Evolutionary conservation across 179 eudicot species (phyloP).

Genomic region (Nepenthes alata): DNA sequence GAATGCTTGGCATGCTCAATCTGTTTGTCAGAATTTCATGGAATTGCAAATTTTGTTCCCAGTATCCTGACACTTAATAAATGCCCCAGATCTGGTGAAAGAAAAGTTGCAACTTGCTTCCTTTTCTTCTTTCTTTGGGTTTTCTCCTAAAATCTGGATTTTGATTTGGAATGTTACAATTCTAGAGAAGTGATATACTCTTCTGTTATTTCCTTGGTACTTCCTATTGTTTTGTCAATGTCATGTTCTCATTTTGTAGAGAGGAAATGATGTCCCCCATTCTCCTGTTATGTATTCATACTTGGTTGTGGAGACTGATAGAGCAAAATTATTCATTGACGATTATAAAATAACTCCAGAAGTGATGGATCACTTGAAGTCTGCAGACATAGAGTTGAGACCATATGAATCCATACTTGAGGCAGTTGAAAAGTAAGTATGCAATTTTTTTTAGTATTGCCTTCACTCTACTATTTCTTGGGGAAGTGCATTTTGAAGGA

Average conservation of each 20-base stretch:
- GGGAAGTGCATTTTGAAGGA: no score
- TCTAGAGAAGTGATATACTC: background rate
- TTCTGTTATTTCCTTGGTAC: slow-evolving; percentile 1
- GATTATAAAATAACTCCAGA: slow-evolving; percentile 53
- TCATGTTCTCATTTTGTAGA: slow-evolving; percentile 25
- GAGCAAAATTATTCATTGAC: slow-evolving; percentile 66
- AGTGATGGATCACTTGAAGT: slow-evolving; percentile 60
- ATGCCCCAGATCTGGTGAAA: no score
- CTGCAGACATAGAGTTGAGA: slow-evolving; percentile 62
- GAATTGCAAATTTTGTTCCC: no score
- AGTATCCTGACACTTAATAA: no score
- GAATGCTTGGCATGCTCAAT: no score
- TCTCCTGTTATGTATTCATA: slow-evolving; percentile 92
- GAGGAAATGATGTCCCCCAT: slow-evolving; percentile 89
- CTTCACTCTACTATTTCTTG: background rate
- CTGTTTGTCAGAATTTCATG: no score
- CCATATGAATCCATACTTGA: slow-evolving; percentile 74
- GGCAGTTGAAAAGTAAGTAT: slow-evolving; percentile 60
- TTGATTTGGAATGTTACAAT: background rate
- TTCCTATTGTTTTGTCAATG: slow-evolving; percentile 4
- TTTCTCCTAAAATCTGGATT: background rate
- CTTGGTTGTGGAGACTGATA: slow-evolving; percentile 63
- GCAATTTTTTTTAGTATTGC: background rate
- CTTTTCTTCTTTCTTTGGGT: no score
- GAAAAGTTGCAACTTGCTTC: no score